Evolutionary conservation across 495 filamentous ascomycete genomes (phyloP).

Genomic region (Aspergillus bertholletiae): DNA sequence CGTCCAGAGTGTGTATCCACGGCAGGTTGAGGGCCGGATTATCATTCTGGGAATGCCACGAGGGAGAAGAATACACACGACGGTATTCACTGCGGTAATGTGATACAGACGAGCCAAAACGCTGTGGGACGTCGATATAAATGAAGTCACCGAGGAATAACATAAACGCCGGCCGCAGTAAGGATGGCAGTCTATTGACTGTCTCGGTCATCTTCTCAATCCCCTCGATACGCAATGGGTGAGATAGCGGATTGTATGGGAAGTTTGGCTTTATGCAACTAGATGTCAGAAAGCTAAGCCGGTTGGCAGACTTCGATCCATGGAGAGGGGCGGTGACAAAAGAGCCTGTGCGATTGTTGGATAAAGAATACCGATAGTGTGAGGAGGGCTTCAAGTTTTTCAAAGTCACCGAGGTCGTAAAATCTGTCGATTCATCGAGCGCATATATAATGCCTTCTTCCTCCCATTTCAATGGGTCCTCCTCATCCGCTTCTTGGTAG

Average conservation of each 20-base stretch:
- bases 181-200: slow-evolving; percentile 57
- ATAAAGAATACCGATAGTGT: slow-evolving; percentile 75
- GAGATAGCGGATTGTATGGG: slow-evolving; percentile 77
- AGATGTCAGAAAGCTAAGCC: slow-evolving; percentile 84
- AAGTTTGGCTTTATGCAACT: slow-evolving; percentile 89
- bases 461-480: slow-evolving; percentile 51
- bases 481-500: slow-evolving; percentile 42
- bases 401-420: slow-evolving; percentile 62
- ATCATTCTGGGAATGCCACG: slow-evolving; percentile 64
- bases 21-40: slow-evolving; percentile 57
- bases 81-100: slow-evolving; percentile 90
- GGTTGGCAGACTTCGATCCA: slow-evolving; percentile 57
- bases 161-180: slow-evolving; percentile 75
- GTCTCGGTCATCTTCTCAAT: slow-evolving; percentile 58
- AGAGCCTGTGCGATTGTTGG: slow-evolving; percentile 75
- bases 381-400: slow-evolving; percentile 55
- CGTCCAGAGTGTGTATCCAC: slow-evolving; percentile 95
- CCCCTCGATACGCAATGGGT: slow-evolving; percentile 78
- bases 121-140: slow-evolving; percentile 86
- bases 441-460: slow-evolving; percentile 58
- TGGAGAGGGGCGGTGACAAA: slow-evolving; percentile 68
- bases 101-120: slow-evolving; percentile 65
- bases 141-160: slow-evolving; percentile 99
- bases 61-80: slow-evolving; percentile 87
- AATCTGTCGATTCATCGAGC: slow-evolving; percentile 77